Evolutionary conservation across 2,329 filamentous ascomycete genomes (phyloP).

Genomic region (Pseudocercospora ulei): DNA sequence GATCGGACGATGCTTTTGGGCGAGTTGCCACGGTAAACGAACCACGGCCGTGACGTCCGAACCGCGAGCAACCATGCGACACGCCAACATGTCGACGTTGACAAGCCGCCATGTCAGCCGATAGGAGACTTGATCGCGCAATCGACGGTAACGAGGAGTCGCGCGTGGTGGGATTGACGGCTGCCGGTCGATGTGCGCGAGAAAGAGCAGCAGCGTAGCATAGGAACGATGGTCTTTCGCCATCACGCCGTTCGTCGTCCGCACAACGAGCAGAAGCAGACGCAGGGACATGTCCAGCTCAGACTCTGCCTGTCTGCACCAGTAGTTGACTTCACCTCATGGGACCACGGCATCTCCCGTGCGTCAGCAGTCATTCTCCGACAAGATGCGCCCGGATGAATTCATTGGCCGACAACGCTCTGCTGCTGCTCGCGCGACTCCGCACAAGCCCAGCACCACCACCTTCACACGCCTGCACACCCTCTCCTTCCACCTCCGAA

Average conservation of each 20-base stretch:
- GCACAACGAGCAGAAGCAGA: background rate
- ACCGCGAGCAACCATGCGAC: background rate
- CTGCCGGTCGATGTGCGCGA: background rate
- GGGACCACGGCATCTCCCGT: no score
- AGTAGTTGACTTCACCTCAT: slow-evolving; percentile 1
- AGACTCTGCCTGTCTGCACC: slow-evolving; percentile 6
- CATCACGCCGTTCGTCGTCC: slow-evolving; percentile 6
- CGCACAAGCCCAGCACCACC: no score
- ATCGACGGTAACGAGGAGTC: background rate
- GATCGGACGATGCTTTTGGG: slow-evolving; percentile 34
- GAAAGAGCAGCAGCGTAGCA: background rate
- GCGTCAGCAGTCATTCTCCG: background rate
- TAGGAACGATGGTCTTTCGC: slow-evolving; percentile 5
- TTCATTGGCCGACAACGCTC: no score
- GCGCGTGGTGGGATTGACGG: background rate
- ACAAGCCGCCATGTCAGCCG: no score
- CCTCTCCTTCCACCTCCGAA: no score
- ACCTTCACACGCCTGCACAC: no score
- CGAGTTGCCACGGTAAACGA: slow-evolving; percentile 26
- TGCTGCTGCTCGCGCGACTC: no score
- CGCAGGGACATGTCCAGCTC: slow-evolving; percentile 3
- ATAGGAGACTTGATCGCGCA: no score
- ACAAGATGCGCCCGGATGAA: no score
- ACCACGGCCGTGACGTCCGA: background rate
- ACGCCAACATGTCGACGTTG: background rate